phyloP scores from a whole-genome alignment of 768 basidiomycete species.

The Russula earlei region DNA sequence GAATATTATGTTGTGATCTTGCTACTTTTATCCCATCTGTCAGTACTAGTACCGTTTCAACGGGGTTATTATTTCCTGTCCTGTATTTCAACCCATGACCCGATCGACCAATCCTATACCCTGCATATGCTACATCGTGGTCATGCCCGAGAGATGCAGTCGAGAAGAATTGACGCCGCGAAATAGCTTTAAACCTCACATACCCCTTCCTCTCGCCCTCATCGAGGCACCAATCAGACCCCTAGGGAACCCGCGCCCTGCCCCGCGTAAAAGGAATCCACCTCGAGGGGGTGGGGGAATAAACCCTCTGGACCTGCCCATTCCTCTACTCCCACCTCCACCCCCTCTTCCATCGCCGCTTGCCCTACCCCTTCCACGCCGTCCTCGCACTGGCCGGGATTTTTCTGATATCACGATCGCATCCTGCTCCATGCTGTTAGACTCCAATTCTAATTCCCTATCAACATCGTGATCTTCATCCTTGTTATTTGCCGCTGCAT shows the following conservation, averaged over 20 bases:
- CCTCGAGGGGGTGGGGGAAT: constrained; percentile 10
- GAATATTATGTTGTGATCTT: neutral
- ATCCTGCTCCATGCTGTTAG: constrained; percentile 5
- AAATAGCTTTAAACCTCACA: neutral
- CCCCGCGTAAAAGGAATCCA: constrained; percentile 11
- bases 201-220: neutral
- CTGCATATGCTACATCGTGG: neutral
- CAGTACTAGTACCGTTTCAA: neutral
- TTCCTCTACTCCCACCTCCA: neutral
- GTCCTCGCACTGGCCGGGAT: neutral
- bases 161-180: neutral
- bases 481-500: neutral
- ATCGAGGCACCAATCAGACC: neutral
- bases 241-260: neutral
- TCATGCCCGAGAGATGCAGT: neutral
- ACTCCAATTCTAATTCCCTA: neutral
- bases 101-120: neutral
- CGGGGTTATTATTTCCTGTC: neutral
- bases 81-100: neutral
- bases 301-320: constrained; percentile 4
- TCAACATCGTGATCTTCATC: neutral
- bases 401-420: neutral
- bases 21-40: neutral
- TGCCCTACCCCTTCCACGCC: constrained; percentile 6
- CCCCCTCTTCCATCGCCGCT: constrained; percentile 6